A percentile compares a stretch with the other conserved stretches of the same genome.
phyloP scores from a whole-genome alignment of 192 early-diverging fungal genomes.

The Coemansia sp. region DNA sequence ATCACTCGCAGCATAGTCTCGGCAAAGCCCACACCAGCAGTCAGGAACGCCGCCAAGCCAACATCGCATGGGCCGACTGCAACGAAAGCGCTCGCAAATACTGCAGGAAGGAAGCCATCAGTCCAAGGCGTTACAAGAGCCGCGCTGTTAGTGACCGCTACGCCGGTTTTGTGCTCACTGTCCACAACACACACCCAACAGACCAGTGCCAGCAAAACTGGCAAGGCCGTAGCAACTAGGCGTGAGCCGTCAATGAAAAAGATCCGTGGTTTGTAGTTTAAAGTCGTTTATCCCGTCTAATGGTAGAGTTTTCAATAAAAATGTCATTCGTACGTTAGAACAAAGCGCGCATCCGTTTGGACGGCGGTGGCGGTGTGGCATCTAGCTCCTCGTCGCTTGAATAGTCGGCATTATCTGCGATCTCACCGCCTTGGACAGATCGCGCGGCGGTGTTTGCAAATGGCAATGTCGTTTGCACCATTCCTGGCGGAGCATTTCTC shows the following conservation, averaged over 20 bases:
- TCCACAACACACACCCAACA: not conserved
- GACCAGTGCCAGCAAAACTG: not conserved
- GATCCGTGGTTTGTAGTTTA: constrained; percentile 29
- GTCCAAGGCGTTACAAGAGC: not conserved
- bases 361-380: constrained; percentile 48
- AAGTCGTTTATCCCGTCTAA: not conserved
- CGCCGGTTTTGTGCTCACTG: not conserved
- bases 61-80: not conserved
- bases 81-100: not conserved
- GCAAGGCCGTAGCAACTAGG: not conserved
- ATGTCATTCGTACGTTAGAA: constrained; percentile 6
- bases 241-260: constrained; percentile 38
- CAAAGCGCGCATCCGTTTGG: constrained; percentile 40
- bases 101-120: constrained; percentile 2
- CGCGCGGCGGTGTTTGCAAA: not conserved
- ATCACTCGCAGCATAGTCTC: constrained; percentile 15
- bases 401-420: constrained; percentile 7
- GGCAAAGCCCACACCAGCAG: not conserved
- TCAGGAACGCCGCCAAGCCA: constrained; percentile 5
- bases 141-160: not conserved
- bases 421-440: not conserved
- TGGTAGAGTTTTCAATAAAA: not conserved
- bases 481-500: constrained; percentile 27
- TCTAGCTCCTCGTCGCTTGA: constrained; percentile 44
- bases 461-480: constrained; percentile 38